Evolutionary conservation across 208 protist genomes (phyloP), one percentile per base, ranked within the genome.

Genomic region (Naegleria lovaniensis): DNA sequence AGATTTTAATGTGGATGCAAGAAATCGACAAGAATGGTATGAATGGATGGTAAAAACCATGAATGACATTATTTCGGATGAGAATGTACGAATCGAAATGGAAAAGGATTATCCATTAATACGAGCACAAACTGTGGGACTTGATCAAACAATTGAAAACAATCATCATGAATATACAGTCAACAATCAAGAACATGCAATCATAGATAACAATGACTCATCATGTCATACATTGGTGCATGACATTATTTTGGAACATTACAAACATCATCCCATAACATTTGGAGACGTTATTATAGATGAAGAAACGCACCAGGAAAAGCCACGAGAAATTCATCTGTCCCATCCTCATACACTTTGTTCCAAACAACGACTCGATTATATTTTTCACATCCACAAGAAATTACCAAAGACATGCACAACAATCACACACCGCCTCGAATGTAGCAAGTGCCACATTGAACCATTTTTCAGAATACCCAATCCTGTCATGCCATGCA

Each of bases 1-100:
- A 40, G 85, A 89, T 67, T 89, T 89, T 22, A 89, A 89, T 40
- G 39, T 89, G 4, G 41, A 89, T 67, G 85, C 48, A 4, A 33
- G 85, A 67, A 79, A 79, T 79, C 2, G 9, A 33, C 29, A 11
- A 79, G 29, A 79, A 36, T 36, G 16, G 29, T 79, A 79, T 9
- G n/a, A 36, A 4, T 29, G 29, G 29, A 79, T 79, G 67, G 36
- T 79, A 25, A n/a, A 79, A 36, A 25, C 6, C 6, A 11, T 79
- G 7, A 79, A 79, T 36, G 67, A 79, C 7, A 36, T 79, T 36
- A 79, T 36, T 33, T 36, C 9, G 5, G 19, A 67, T 67, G 55
- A 67, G 43, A 48, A 48, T 48, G 7, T 48, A 9, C 43, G 43
- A 9, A 9, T 7, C 7, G 43, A 48, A 48, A 48, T 48, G 43